Percentiles rank a stretch among this genome's conserved stretches.
These are phyloP conservation scores for Ophiobolus disseminans DNA, from an alignment of 2,329 filamentous ascomycete species.

Conservation along the genomic window DNA sequence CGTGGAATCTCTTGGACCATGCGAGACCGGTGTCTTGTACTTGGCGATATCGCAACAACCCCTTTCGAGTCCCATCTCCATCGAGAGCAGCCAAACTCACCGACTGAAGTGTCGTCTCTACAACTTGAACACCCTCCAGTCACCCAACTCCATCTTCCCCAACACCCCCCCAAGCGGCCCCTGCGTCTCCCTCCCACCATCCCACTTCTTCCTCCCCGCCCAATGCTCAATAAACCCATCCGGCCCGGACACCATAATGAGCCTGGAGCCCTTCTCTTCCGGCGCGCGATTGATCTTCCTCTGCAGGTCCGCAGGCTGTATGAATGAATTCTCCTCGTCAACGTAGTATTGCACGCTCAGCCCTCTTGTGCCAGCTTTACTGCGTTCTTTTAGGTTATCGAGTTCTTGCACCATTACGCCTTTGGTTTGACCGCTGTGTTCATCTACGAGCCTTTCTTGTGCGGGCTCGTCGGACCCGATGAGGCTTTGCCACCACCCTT, in stretches of 20 bases:
- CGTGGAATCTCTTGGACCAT: too few species aligned
- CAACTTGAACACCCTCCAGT: conserved; percentile 66
- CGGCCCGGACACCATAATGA: conserved; percentile 88
- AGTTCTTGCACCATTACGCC: conserved; percentile 69
- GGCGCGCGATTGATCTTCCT: conserved; percentile 26
- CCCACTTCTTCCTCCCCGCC: conserved; percentile 81
- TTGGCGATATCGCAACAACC: too few species aligned
- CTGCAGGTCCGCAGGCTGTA: conserved; percentile 55
- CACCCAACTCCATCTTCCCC: conserved; percentile 63
- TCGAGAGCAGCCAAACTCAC: neutral
- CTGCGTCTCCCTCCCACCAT: conserved; percentile 74
- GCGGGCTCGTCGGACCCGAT: conserved; percentile 24
- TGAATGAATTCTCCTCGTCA: conserved; percentile 76
- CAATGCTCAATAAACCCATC: conserved; percentile 86
- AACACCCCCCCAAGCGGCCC: conserved; percentile 75
- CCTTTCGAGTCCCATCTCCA: too few species aligned
- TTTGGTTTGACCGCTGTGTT: conserved; percentile 19
- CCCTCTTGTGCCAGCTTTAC: conserved; percentile 22
- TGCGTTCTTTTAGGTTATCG: conserved; percentile 62
- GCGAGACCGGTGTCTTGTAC: too few species aligned
- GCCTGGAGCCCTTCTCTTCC: conserved; percentile 58
- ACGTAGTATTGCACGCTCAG: conserved; percentile 75
- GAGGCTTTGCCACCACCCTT: conserved; percentile 39
- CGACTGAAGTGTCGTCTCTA: conserved; percentile 36
- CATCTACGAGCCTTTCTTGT: conserved; percentile 9